Evolutionary conservation across 108 stramenopile species (phyloP), one percentile per base, ranked within the genome.

Genomic region (Cyclostephanos invisitatus): DNA sequence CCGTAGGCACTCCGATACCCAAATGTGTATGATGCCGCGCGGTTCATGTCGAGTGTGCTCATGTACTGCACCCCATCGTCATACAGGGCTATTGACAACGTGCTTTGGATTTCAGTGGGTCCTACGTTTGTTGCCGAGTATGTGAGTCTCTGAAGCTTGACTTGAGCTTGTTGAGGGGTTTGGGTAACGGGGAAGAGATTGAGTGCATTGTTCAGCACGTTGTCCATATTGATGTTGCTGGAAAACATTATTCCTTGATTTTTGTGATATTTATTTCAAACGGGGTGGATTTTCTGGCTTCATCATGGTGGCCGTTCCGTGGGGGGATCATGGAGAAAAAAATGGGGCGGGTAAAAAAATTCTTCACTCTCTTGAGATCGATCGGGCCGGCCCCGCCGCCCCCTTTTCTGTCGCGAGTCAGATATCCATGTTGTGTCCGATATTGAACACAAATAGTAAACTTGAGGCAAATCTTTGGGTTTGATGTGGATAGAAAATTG

Each of bases 41-140:
- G 78, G 38, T 80, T 80, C 78, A 80, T 80, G 36, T 80, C 72
- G 0, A 80, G 40, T 3, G 78, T 80, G 48, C 46, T 67, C 72
- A 80, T 54, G 61, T 80, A 80, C 11, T 73, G 61, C 10, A 68
- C 21, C 3, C 36, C 50, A 44, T 80, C 78, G 50, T 80, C 72
- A 21, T 68, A 80, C 10, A 80, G 62, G 12, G 67, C 28, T 21
- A 29, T 28, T 20, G 72, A 61, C 2, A 80, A 0, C 12, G 53
- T 68, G 21, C 24, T 42, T 80, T 80, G 78, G 21, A 80, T 80
- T 56, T 72, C 66, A 17, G 78, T 73, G 9, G 72, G 72, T 3
- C 63, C 42, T 21, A 72, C 67, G 2, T 57, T 56, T 2, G 67
- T 35, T 22, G 78, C 54, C 10, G 57, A 37, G 60, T 62, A 48